Conservation (phyloP, 257 asterid species). For the Primulina tabacum region DNA sequence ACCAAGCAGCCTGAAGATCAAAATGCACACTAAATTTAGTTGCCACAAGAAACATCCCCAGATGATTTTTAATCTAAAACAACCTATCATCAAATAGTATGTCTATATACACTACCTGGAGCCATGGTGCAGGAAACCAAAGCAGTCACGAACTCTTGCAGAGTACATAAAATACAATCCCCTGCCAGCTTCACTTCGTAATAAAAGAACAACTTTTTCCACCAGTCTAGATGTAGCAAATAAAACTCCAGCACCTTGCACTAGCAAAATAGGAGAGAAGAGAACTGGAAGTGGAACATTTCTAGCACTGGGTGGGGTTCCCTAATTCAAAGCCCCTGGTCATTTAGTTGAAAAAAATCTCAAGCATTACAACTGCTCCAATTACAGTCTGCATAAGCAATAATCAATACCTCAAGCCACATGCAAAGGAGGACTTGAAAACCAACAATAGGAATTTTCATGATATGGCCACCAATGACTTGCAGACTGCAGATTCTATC, state of each 20-base stretch:
- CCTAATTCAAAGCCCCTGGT: slow-evolving; percentile 47
- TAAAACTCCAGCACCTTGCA: slow-evolving; percentile 86
- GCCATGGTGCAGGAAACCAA: slow-evolving; percentile 84
- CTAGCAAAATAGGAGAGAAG: slow-evolving; percentile 78
- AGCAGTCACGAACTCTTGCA: slow-evolving; percentile 68
- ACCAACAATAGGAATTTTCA: slow-evolving; percentile 81
- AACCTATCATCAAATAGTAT: slow-evolving; percentile 12
- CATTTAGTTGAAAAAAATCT: slow-evolving; percentile 26
- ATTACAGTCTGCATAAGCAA: slow-evolving; percentile 16
- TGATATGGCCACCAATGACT: slow-evolving; percentile 92
- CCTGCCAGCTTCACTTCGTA: slow-evolving; percentile 62
- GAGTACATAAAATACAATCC: slow-evolving; percentile 61
- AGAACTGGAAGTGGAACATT: slow-evolving; percentile 68
- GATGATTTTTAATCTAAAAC: slow-evolving; percentile 10
- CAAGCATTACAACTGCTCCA: slow-evolving; percentile 2
- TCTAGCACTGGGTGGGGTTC: slow-evolving; percentile 74
- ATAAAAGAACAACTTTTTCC: slow-evolving; percentile 62
- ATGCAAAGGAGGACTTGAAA: slow-evolving; percentile 94
- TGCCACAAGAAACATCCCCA: slow-evolving; percentile 11
- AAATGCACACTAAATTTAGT: slow-evolving; percentile 16
- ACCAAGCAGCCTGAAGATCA: slow-evolving; percentile 74
- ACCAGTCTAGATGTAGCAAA: slow-evolving; percentile 59
- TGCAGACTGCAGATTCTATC: slow-evolving; percentile 73
- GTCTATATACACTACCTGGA: slow-evolving; percentile 57
- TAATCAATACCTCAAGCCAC: slow-evolving; percentile 77